phyloP scores from a whole-genome alignment of 768 basidiomycete species.

The Aureoboletus auriporus region DNA sequence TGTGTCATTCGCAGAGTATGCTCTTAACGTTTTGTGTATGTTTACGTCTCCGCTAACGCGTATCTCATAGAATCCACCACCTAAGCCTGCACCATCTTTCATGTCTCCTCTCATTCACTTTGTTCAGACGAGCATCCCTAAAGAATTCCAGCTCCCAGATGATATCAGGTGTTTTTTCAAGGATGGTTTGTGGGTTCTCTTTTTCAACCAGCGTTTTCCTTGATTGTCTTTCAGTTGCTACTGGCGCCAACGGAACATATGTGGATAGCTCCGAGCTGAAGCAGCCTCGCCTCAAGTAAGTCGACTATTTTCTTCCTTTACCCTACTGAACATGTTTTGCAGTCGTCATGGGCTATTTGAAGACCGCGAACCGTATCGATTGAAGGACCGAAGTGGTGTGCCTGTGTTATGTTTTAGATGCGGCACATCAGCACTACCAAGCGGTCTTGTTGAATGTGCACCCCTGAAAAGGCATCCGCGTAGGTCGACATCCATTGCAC shows the following conservation, averaged over 20 bases:
- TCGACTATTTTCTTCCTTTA: conserved; percentile 15
- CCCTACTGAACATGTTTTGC: conserved; percentile 2
- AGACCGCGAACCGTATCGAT: conserved; percentile 83
- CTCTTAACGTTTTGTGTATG: conserved; percentile 4
- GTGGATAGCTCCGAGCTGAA: conserved; percentile 75
- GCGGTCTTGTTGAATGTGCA: conserved; percentile 45
- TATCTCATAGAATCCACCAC: conserved; percentile 52
- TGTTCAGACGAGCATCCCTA: conserved; percentile 64
- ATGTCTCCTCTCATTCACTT: conserved; percentile 71
- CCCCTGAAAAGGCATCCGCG: conserved; percentile 55
- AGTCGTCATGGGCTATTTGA: conserved; percentile 88
- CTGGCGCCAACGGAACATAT: conserved; percentile 78
- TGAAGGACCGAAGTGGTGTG: conserved; percentile 79
- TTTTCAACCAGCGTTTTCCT: conserved; percentile 11
- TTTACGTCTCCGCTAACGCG: conserved; percentile 9
- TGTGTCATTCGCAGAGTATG: conserved; percentile 66
- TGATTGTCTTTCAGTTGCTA: conserved; percentile 53
- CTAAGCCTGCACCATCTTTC: conserved; percentile 63
- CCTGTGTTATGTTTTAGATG: conserved; percentile 91
- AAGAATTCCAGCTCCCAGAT: conserved; percentile 82
- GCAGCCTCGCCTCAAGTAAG: conserved; percentile 79
- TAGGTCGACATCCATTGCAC: conserved; percentile 38
- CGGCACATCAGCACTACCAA: conserved; percentile 72
- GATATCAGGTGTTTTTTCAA: conserved; percentile 82
- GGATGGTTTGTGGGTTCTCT: conserved; percentile 57